Percentiles rank a stretch among this genome's conserved stretches.
Evolutionary conservation across 2,329 filamentous ascomycete species (phyloP).

Genomic region (Pseudogymnoascus sp.): DNA sequence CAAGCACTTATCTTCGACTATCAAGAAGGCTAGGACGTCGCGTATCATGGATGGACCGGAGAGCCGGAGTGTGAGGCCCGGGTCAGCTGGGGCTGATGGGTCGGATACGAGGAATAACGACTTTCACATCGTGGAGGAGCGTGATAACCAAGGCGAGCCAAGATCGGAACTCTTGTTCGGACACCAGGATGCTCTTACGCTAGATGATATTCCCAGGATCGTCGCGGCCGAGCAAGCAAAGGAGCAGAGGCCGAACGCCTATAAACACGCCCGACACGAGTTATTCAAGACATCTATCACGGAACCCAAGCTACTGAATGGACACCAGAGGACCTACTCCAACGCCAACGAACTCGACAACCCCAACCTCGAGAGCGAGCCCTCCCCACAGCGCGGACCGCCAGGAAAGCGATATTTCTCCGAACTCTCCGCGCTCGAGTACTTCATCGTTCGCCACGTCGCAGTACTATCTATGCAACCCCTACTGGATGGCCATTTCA

Average conservation of each 20-base stretch:
- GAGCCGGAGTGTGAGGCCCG: slow-evolving; percentile 57
- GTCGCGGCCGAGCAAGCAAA: slow-evolving; percentile 92
- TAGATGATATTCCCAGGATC: slow-evolving; percentile 94
- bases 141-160: slow-evolving; percentile 58
- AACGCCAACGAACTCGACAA: slow-evolving; percentile 44
- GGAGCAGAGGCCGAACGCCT: slow-evolving; percentile 76
- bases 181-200: slow-evolving; percentile 79
- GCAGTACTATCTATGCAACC: slow-evolving; percentile 94
- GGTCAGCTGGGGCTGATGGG: slow-evolving; percentile 58
- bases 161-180: slow-evolving; percentile 79
- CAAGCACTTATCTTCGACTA: slow-evolving; percentile 86
- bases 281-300: slow-evolving; percentile 48
- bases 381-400: slow-evolving; percentile 28
- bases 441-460: slow-evolving; percentile 93
- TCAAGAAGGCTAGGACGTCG: slow-evolving; percentile 82
- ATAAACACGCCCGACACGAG: slow-evolving; percentile 65
- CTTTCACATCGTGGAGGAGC: slow-evolving; percentile 76
- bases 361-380: slow-evolving; percentile 36
- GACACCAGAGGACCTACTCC: slow-evolving; percentile 61
- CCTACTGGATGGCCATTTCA: slow-evolving; percentile 80
- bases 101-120: slow-evolving; percentile 45
- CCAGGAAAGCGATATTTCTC: slow-evolving; percentile 79
- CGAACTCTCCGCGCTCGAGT: slow-evolving; percentile 87
- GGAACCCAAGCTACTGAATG: slow-evolving; percentile 59
- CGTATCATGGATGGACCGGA: slow-evolving; percentile 86